A percentile compares a stretch with the other conserved stretches of the same genome.
These are phyloP conservation scores for Rhodocollybia butyracea DNA, from an alignment of 768 basidiomycete species.

Conservation along the genomic window DNA sequence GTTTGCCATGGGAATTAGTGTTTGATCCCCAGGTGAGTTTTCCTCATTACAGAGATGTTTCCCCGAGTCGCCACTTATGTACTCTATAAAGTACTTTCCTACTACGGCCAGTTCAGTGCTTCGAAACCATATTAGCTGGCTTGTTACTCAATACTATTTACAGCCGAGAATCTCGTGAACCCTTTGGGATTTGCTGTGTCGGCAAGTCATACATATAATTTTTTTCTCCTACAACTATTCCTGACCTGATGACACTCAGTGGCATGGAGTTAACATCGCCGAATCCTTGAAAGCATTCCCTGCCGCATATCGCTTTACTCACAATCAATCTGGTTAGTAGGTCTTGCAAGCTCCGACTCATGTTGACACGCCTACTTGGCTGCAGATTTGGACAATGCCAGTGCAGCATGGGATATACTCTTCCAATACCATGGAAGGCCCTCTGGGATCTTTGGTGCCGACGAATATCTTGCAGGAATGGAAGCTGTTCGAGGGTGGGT, in stretches of 20 bases:
- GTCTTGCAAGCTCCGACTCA: background rate
- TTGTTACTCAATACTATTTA: background rate
- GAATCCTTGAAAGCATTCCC: conserved; percentile 56
- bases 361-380: background rate
- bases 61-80: background rate
- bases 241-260: conserved; percentile 22
- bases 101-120: background rate
- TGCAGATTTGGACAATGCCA: conserved; percentile 46
- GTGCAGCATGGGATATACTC: conserved; percentile 50
- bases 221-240: background rate
- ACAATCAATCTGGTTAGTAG: conserved; percentile 49
- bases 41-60: background rate
- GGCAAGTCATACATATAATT: background rate
- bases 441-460: conserved; percentile 53
- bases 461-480: conserved; percentile 55
- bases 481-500: conserved; percentile 49
- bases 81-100: conserved; percentile 3
- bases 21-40: background rate
- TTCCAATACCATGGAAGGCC: conserved; percentile 60
- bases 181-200: conserved; percentile 9
- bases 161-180: conserved; percentile 6
- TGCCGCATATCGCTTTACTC: conserved; percentile 51
- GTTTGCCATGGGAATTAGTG: conserved; percentile 5
- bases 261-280: conserved; percentile 60
- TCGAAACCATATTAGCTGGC: background rate